Evolutionary conservation across 257 asterid genomes (phyloP), one percentile per base, ranked within the genome.

Genomic region (Ocimum tenuiflorum): DNA sequence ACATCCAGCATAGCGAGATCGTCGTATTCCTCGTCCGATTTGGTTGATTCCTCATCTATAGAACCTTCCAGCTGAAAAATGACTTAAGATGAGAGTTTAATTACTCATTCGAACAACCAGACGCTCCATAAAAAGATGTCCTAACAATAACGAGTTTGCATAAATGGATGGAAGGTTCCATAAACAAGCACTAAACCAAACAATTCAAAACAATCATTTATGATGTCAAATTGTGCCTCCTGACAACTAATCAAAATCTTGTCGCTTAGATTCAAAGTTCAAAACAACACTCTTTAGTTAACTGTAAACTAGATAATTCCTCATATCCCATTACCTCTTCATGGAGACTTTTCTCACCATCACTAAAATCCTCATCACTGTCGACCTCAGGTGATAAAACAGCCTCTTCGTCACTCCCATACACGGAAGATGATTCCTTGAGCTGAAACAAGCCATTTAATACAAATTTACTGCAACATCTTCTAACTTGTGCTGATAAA

Each of bases 391-490:
- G 83, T 52, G 78, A 73, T 56, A 84, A 95, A 23, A 81, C 95
- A 56, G 73, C 85, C 79, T 86, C 97, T 76, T 91, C 97, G 51
- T 91, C 97, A 71, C 95, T 88, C 61, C 91, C 96, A 62, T 88
- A 79, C 79, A 88, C 97, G 6, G 94, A 91, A 2, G 73, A 68
- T 65, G 82, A 89, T 77, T 86, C 96, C 85, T 80, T 88, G 61
- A 73, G 95, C 97, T 91, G 88, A 57, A 76, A 79, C 56, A 65
- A 68, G 38, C 20, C 20, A 39, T 63, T 43, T 9, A 63, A 17
- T 18, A 48, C 36, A 23, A 46, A 29, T 29, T 17, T 31, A 46
- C 24, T 31, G 6, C 43, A 43, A 45, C 12, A 45, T 22, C 7
- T 9, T 6, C 59, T 8, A 9, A 10, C 18, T 63, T 11, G 51